A percentile compares a stretch with the other conserved stretches of the same genome.
phyloP scores from a whole-genome alignment of 495 filamentous ascomycete species.

The Podospora tetraspora region DNA sequence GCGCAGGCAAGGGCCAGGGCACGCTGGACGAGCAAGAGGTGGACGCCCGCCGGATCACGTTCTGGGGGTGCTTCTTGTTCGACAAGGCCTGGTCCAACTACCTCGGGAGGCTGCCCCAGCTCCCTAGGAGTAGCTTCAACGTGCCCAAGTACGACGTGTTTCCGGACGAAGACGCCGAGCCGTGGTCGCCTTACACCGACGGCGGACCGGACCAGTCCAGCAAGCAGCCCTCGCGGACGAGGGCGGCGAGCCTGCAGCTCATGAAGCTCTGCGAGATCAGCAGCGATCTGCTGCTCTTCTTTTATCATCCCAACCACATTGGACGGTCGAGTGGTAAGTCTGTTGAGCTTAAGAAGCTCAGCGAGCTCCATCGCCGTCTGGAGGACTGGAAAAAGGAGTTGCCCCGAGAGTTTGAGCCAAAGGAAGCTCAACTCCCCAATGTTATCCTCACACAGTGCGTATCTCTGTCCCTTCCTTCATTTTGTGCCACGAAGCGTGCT shows the following conservation, averaged over 20 bases:
- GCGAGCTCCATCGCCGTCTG: slow-evolving; percentile 81
- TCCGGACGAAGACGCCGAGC: slow-evolving; percentile 76
- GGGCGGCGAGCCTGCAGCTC: slow-evolving; percentile 77
- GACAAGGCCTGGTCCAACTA: slow-evolving; percentile 99
- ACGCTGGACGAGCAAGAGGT: slow-evolving; percentile 74
- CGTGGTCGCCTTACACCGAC: slow-evolving; percentile 89
- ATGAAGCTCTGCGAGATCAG: slow-evolving; percentile 86
- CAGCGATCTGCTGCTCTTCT: slow-evolving; percentile 79
- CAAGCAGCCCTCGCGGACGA: slow-evolving; percentile 75
- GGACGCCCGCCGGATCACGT: slow-evolving; percentile 85
- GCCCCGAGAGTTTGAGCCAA: slow-evolving; percentile 81
- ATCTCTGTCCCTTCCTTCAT: neutral
- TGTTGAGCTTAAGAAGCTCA: slow-evolving; percentile 86
- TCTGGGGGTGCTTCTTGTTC: slow-evolving; percentile 98
- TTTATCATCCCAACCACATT: slow-evolving; percentile 75
- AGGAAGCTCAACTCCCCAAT: slow-evolving; percentile 81
- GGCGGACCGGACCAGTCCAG: slow-evolving; percentile 61
- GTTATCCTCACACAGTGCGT: slow-evolving; percentile 94
- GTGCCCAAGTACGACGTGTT: slow-evolving; percentile 89
- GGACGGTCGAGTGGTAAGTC: slow-evolving; percentile 53
- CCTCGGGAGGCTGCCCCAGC: slow-evolving; percentile 84
- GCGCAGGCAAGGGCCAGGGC: slow-evolving; percentile 49
- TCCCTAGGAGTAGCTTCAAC: slow-evolving; percentile 69
- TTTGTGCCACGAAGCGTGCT: neutral
- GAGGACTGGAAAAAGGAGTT: slow-evolving; percentile 88